Evolutionary conservation across 305 asterid genomes (phyloP).

Genomic region (Solanum hybrid): DNA sequence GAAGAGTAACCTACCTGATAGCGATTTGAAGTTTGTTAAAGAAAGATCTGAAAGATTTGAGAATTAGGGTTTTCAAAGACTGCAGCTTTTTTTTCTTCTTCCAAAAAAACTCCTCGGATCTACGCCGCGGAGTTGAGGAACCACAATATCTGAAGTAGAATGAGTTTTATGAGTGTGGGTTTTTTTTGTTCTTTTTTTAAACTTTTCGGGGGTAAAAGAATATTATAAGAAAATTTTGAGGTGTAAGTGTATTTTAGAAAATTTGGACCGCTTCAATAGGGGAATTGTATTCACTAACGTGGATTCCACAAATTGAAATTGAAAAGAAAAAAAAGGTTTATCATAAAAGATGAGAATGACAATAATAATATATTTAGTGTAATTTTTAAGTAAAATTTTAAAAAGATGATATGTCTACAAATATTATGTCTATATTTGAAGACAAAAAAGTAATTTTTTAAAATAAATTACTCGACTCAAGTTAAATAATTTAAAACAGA

Average conservation of each 20-base stretch:
- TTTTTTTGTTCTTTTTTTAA: background rate
- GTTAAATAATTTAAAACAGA: background rate
- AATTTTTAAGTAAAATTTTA: background rate
- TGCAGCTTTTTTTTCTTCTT: background rate
- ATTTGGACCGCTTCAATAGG: background rate
- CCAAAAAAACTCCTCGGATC: slow-evolving; percentile 72
- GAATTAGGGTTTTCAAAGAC: slow-evolving; percentile 3
- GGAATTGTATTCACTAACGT: background rate
- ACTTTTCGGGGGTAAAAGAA: background rate
- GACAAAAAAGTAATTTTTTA: rapidly evolving
- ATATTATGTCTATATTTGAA: background rate
- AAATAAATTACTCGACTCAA: too few relatives aligned
- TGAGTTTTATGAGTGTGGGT: background rate
- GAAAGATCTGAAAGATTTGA: background rate
- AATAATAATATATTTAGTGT: background rate
- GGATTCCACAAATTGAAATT: background rate
- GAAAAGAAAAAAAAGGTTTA: background rate
- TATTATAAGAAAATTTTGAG: background rate
- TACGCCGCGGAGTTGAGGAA: slow-evolving; percentile 70
- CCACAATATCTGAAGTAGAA: background rate
- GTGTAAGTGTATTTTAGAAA: background rate
- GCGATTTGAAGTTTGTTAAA: background rate
- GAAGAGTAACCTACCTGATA: slow-evolving; percentile 5
- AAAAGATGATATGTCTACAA: background rate
- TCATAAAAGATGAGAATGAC: background rate